Evolutionary conservation across 1,284 basidiomycete species (phyloP).

Genomic region (Mycena citricolor): DNA sequence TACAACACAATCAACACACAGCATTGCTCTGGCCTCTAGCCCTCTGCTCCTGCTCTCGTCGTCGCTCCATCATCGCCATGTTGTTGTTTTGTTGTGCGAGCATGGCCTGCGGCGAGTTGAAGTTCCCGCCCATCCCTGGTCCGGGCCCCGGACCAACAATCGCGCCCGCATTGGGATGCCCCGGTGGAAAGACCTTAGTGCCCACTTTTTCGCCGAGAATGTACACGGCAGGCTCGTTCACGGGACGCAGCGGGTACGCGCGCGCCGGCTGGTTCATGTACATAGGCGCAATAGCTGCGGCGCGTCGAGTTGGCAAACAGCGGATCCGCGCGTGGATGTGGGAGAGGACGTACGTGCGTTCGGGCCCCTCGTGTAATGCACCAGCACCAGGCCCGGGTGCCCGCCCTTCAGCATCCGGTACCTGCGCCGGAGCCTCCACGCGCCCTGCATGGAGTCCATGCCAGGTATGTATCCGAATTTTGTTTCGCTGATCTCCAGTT

Average conservation of each 20-base stretch:
- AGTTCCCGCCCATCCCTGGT: constrained; percentile 24
- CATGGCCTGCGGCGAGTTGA: constrained; percentile 58
- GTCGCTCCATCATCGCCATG: constrained; percentile 65
- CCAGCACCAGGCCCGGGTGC: constrained; percentile 62
- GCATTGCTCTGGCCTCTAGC: constrained; percentile 32
- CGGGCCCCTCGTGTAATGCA: constrained; percentile 70
- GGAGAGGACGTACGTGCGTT: constrained; percentile 49
- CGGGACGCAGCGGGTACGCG: constrained; percentile 62
- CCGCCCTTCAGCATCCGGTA: constrained; percentile 72
- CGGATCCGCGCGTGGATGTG: constrained; percentile 16
- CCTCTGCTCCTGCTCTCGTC: constrained; percentile 47
- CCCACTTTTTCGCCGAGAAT: constrained; percentile 69
- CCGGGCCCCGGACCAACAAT: constrained; percentile 26
- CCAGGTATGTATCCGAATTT: constrained; percentile 76
- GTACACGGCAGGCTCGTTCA: constrained; percentile 64
- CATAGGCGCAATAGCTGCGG: constrained; percentile 54
- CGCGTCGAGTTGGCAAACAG: constrained; percentile 19
- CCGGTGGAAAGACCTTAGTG: constrained; percentile 54
- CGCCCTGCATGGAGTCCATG: constrained; percentile 46
- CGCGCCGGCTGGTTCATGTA: constrained; percentile 61
- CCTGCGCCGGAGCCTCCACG: constrained; percentile 64
- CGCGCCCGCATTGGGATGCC: constrained; percentile 31
- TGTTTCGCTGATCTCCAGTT: constrained; percentile 70
- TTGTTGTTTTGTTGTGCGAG: constrained; percentile 67
- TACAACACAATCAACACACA: constrained; percentile 25